Conservation (phyloP, 805 yeast genomes). For the Torulaspora gathmanii region DNA sequence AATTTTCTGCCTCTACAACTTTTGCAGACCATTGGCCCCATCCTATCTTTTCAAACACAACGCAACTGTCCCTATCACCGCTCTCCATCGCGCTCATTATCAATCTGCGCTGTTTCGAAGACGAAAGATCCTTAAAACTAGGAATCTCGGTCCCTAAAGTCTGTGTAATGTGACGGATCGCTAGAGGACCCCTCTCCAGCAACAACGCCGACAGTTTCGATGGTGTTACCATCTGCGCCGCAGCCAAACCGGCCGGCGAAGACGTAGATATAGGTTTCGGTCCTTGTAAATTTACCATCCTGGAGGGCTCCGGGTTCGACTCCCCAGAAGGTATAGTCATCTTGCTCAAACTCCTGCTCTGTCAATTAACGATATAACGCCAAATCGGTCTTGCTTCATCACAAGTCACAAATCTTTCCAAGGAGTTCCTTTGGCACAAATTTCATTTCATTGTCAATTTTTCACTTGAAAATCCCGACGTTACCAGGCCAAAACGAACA, state of each 20-base stretch:
- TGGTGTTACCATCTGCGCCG: constrained; percentile 81
- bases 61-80: constrained; percentile 49
- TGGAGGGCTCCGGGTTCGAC: background rate
- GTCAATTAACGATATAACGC: too few species aligned
- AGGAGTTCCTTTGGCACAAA: background rate
- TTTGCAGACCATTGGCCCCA: constrained; percentile 96
- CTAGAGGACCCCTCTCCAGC: constrained; percentile 74
- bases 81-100: constrained; percentile 85
- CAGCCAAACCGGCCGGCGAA: constrained; percentile 82
- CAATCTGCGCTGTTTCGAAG: constrained; percentile 83
- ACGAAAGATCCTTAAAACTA: constrained; percentile 71
- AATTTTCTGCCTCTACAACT: constrained; percentile 38
- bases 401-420: background rate
- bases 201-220: constrained; percentile 66
- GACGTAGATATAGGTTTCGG: constrained; percentile 54
- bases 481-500: background rate
- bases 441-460: background rate
- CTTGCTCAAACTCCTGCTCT: background rate
- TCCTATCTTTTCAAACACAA: constrained; percentile 86
- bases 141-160: constrained; percentile 70
- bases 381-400: too few species aligned
- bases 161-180: constrained; percentile 83
- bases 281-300: background rate
- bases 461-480: background rate
- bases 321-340: background rate